Base-by-base conservation (phyloP, 2,329 filamentous ascomycete genomes). In the Epichloe festucae region DNA sequence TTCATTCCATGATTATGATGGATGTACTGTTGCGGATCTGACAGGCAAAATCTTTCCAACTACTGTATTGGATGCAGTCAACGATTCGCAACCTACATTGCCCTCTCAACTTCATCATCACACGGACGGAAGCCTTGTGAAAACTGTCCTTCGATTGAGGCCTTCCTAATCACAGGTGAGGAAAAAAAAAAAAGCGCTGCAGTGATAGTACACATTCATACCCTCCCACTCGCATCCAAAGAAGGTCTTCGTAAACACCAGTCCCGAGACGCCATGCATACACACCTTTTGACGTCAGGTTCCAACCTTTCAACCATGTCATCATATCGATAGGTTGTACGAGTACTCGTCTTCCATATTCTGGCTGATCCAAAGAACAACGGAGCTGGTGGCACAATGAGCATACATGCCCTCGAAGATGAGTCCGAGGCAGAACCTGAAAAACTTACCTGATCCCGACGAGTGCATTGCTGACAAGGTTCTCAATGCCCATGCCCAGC, bases 341-440 rank as follows among this genome's bases (percentile, higher is more conserved):
- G 79, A 76, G 59, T 84, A 85, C 66, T 85, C 81, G 60, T 84
- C 81, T 70, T 85, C 81, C 78, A 85, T 84, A 60, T 85, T 85
- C 72, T 85, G 81, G 67, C 77, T 81, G 51, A 85, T 67, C 81
- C 81, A 85, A 42, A 85, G 73, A 54, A 84, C 76, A 46, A 82
- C 79, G 21, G 77, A 77, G 67, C 79, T 80, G 57, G 15, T 11
- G 4, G 5, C 21, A 14, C 5, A n/a, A 51, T 59, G 51, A 65
- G 60, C n/a, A 31, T 34, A 19, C 21, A 21, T 21, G 23, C 3
- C n/a, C 27, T 43, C 10, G 21, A 47, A 15, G n/a, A 39, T 8
- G 17, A n/a, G 15, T n/a, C 7, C 15, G 21, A 2, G 11, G 23
- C 27, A 42, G 19, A 14, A 17, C 4, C 19, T 38, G 36, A 3